Evolutionary conservation across 192 early-diverging fungal genomes (phyloP).

Genomic region (Backusella psychrophila): DNA sequence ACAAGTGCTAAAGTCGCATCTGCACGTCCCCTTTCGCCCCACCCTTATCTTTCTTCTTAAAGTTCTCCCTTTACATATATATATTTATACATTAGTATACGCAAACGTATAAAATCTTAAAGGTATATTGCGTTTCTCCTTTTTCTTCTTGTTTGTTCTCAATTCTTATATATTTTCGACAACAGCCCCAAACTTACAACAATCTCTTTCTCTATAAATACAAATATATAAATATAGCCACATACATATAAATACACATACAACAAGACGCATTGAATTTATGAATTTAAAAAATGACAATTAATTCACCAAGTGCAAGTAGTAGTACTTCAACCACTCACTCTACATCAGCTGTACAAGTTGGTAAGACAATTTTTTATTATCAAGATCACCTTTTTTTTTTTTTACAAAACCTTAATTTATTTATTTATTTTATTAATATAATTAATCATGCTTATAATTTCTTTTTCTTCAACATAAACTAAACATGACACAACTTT

Average conservation of each 20-base stretch:
- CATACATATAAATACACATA: neutral
- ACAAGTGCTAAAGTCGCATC: neutral
- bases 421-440: neutral
- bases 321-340: constrained; percentile 3
- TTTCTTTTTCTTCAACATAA: neutral
- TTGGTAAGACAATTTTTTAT: constrained; percentile 7
- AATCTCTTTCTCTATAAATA: neutral
- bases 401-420: neutral
- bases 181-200: neutral
- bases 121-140: neutral
- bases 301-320: neutral
- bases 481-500: neutral
- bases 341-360: constrained; percentile 9
- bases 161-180: neutral
- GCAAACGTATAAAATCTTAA: neutral
- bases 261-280: neutral
- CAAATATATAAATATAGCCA: neutral
- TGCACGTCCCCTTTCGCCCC: constrained; percentile 1
- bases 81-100: neutral
- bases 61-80: constrained; percentile 6
- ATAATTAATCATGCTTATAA: neutral
- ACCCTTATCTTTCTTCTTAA: neutral
- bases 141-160: constrained; percentile 10
- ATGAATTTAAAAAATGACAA: constrained; percentile 6
- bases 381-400: neutral